Percentiles rank a stretch among this genome's conserved stretches.
Conservation (phyloP, 192 early-diverging fungal genomes). For the Geranomyces variabilis region DNA sequence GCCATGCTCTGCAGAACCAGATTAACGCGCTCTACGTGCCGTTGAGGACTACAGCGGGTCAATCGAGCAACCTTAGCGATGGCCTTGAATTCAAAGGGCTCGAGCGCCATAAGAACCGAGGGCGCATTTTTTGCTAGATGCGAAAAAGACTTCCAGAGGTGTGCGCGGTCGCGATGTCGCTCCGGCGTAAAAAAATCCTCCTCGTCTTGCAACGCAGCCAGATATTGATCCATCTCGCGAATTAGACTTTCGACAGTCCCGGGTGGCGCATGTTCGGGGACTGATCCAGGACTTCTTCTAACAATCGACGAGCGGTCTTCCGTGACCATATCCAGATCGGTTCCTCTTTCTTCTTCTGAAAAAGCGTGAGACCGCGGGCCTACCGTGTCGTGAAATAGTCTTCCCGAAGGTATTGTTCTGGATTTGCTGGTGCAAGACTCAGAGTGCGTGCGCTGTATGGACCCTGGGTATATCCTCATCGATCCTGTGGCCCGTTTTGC, state of each 20-base stretch:
- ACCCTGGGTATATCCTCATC: neutral
- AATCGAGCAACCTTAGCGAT: neutral
- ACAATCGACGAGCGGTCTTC: too few species aligned
- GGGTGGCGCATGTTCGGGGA: constrained; percentile 4
- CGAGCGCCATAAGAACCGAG: neutral
- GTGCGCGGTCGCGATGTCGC: neutral
- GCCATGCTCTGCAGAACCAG: constrained; percentile 9
- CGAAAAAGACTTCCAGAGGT: constrained; percentile 8
- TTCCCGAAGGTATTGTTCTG: neutral
- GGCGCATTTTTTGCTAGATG: neutral
- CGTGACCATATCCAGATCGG: too few species aligned
- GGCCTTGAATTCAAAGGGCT: neutral
- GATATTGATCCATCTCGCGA: neutral
- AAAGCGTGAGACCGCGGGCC: too few species aligned
- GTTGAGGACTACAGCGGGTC: neutral
- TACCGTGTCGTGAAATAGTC: too few species aligned
- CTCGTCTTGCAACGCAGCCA: neutral
- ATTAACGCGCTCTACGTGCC: neutral
- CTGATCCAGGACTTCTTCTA: too few species aligned
- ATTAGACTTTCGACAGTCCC: neutral
- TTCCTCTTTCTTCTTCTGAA: too few species aligned
- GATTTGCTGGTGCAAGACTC: neutral
- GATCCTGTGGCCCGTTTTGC: neutral
- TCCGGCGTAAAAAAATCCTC: constrained; percentile 10
- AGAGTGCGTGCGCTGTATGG: neutral